These are phyloP conservation scores for Saraca asoca DNA, from an alignment of 331 rosid species.

Conservation along the genomic window DNA sequence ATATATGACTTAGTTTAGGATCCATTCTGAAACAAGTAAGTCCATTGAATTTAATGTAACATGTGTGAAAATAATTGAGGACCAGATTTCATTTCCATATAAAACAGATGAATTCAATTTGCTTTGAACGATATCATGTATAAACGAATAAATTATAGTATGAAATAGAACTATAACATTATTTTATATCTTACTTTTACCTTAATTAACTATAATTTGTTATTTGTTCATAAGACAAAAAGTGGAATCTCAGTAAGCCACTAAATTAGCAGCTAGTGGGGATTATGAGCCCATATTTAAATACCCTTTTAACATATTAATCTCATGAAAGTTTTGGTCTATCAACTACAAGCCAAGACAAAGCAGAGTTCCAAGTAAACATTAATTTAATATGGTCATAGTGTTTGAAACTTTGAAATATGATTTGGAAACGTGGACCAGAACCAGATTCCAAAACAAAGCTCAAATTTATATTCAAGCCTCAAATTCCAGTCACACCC, in stretches of 20 bases:
- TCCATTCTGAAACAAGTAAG: too few species aligned
- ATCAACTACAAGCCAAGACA: slow-evolving; percentile 51
- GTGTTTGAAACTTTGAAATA: slow-evolving; percentile 57
- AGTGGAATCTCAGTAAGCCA: slow-evolving; percentile 68
- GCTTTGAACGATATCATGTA: too few species aligned
- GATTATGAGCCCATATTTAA: slow-evolving; percentile 46
- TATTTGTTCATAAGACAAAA: slow-evolving; percentile 40
- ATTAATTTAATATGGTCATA: slow-evolving; percentile 25
- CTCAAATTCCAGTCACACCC: slow-evolving; percentile 44
- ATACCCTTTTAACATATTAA: slow-evolving; percentile 39
- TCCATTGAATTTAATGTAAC: too few species aligned
- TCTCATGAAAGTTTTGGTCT: slow-evolving; percentile 48
- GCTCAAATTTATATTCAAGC: slow-evolving; percentile 41
- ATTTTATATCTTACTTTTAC: slow-evolving; percentile 33
- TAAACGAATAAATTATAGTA: too few species aligned
- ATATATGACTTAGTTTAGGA: too few species aligned
- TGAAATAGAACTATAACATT: too few species aligned
- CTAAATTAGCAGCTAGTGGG: slow-evolving; percentile 43
- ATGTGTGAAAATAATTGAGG: too few species aligned
- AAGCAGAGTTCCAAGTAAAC: slow-evolving; percentile 50
- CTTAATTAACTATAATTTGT: slow-evolving; percentile 23
- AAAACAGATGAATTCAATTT: too few species aligned
- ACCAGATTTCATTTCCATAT: too few species aligned
- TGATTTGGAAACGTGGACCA: slow-evolving; percentile 64
- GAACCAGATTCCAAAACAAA: slow-evolving; percentile 66